Conservation (phyloP, 495 filamentous ascomycete species). For the Neurospora intermedia region DNA sequence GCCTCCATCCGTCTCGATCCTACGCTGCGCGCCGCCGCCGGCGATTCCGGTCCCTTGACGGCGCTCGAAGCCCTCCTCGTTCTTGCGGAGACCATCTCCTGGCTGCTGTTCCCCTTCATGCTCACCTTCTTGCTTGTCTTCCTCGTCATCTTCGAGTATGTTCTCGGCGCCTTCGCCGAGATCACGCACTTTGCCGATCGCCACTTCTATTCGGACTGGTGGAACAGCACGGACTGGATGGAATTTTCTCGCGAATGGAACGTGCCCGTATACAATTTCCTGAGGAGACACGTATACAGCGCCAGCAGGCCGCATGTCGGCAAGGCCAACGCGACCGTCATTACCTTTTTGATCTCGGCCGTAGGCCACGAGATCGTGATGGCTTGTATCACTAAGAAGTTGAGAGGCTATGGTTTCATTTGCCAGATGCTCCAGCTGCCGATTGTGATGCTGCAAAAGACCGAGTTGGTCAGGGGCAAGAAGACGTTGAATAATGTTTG, state of each 20-base stretch:
- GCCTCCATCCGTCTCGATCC: conserved; percentile 55
- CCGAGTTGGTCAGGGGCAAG: conserved; percentile 58
- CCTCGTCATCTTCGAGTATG: conserved; percentile 94
- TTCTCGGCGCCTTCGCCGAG: conserved; percentile 89
- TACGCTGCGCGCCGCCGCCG: conserved; percentile 5
- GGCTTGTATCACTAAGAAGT: conserved; percentile 95
- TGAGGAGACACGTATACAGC: conserved; percentile 87
- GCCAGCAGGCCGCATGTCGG: conserved; percentile 66
- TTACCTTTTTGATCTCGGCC: conserved; percentile 85
- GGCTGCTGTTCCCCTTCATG: conserved; percentile 96
- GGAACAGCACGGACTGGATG: conserved; percentile 81
- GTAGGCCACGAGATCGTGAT: conserved; percentile 91
- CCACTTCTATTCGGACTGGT: conserved; percentile 97
- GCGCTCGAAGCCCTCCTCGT: conserved; percentile 62
- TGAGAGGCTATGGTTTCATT: conserved; percentile 86
- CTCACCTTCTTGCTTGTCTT: conserved; percentile 90
- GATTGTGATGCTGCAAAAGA: conserved; percentile 83
- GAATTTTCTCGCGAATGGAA: conserved; percentile 99
- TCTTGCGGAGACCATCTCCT: conserved; percentile 82
- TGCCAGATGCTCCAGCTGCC: conserved; percentile 95
- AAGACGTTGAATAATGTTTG: conserved; percentile 81
- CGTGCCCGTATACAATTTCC: conserved; percentile 94
- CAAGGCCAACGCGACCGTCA: conserved; percentile 68
- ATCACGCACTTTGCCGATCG: conserved; percentile 89
- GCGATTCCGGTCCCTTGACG: conserved; percentile 29